These are phyloP conservation scores for Eutrema salsugineum DNA, from an alignment of 441 rosid genomes.

Conservation along the genomic window DNA sequence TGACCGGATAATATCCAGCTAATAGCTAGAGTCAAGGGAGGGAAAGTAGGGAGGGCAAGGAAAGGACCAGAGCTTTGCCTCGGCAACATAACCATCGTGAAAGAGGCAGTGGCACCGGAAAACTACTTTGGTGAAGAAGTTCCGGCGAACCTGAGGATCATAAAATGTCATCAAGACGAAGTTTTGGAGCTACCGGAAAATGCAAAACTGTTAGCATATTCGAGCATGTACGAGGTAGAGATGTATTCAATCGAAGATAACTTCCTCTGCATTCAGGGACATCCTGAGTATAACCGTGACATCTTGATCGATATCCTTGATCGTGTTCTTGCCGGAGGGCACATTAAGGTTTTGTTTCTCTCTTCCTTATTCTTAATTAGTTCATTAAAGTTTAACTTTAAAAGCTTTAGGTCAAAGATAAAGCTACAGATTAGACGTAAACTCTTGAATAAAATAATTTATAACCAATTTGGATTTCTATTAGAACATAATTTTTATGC, in stretches of 20 bases:
- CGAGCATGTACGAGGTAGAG: constrained; percentile 70
- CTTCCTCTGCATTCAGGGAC: constrained; percentile 79
- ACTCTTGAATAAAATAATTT: too few relatives aligned
- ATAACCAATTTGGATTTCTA: too few relatives aligned
- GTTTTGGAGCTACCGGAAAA: constrained; percentile 66
- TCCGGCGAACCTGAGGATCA: constrained; percentile 45
- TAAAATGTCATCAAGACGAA: constrained; percentile 75
- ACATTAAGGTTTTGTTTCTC: constrained; percentile 40
- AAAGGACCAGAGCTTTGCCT: constrained; percentile 75
- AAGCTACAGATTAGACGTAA: too few relatives aligned
- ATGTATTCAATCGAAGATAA: constrained; percentile 52
- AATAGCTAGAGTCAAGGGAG: constrained; percentile 67
- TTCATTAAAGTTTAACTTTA: neutral
- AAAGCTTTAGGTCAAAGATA: too few relatives aligned
- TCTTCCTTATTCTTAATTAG: neutral
- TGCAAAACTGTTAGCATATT: constrained; percentile 65
- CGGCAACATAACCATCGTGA: constrained; percentile 53
- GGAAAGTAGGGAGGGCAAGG: constrained; percentile 60
- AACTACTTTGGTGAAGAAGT: constrained; percentile 28
- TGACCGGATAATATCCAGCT: constrained; percentile 34
- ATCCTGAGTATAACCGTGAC: constrained; percentile 83
- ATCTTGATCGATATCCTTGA: constrained; percentile 59
- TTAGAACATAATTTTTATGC: too few relatives aligned
- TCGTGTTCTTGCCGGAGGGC: constrained; percentile 47
- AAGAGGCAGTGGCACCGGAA: constrained; percentile 30